A percentile compares a stretch with the other conserved stretches of the same genome.
Evolutionary conservation across 1,139 yeast genomes (phyloP).

Genomic region (Pichia inconspicua): DNA sequence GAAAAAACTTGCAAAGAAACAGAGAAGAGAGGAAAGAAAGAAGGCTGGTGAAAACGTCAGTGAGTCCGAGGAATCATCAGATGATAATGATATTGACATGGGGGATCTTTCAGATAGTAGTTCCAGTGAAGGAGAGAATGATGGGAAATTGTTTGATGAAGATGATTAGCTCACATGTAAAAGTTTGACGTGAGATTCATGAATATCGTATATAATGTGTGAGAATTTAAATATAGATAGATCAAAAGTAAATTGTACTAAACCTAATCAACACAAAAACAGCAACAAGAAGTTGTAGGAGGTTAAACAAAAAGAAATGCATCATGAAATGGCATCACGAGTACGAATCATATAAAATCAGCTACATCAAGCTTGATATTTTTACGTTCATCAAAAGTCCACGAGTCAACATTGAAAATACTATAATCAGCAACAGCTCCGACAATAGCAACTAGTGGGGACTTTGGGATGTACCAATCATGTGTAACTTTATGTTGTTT

Average conservation of each 20-base stretch:
- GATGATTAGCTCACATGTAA: conserved; percentile 1
- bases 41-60: conserved; percentile 31
- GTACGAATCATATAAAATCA: conserved; percentile 11
- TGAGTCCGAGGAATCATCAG: conserved; percentile 20
- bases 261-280: not conserved
- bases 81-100: conserved; percentile 20
- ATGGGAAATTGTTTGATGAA: conserved; percentile 17
- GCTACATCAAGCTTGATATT: conserved; percentile 22
- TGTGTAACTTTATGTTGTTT: conserved; percentile 21
- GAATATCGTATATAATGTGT: not conserved
- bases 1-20: conserved; percentile 63
- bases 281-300: not conserved
- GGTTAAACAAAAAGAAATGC: not conserved
- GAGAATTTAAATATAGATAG: not conserved
- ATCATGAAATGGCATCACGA: not conserved
- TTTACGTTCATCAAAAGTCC: conserved; percentile 29
- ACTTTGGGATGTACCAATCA: conserved; percentile 35
- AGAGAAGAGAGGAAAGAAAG: conserved; percentile 58
- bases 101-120: conserved; percentile 15
- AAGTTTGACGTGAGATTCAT: not conserved
- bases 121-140: conserved; percentile 7
- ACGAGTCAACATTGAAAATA: conserved; percentile 34
- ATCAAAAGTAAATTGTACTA: not conserved
- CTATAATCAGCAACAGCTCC: conserved; percentile 34
- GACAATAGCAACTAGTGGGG: conserved; percentile 8